These are phyloP conservation scores for Saccharomyces hybrid DNA, from an alignment of 1,139 yeast species.

Conservation along the genomic window DNA sequence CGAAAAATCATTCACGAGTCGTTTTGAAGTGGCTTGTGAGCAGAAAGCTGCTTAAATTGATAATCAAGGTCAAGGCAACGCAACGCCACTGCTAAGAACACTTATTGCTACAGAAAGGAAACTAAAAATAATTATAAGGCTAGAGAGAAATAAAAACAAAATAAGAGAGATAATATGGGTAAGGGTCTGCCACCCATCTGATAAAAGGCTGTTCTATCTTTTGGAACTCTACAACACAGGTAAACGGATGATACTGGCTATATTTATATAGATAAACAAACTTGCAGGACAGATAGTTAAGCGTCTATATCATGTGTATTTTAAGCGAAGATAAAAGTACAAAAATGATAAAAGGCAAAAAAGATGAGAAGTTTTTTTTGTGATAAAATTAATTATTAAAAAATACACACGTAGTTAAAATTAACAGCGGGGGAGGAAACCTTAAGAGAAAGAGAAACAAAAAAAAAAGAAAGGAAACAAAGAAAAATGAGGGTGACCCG, in stretches of 20 bases:
- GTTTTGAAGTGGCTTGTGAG: neutral
- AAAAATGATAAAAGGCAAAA: neutral
- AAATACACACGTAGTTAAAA: neutral
- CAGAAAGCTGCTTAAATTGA: neutral
- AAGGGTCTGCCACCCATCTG: neutral
- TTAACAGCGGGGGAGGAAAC: neutral
- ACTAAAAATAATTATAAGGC: neutral
- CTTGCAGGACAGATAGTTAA: neutral
- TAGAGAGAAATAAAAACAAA: neutral
- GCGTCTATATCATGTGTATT: neutral
- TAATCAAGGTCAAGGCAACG: neutral
- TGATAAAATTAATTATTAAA: neutral
- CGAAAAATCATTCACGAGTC: neutral
- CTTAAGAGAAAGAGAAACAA: conserved; percentile 4
- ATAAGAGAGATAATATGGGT: neutral
- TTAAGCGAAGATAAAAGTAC: neutral
- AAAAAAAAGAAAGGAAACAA: conserved; percentile 13
- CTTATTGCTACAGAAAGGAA: neutral
- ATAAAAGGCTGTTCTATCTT: neutral
- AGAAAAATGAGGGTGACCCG: conserved; percentile 17
- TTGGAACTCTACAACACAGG: neutral
- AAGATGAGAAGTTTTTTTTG: neutral
- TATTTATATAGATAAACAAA: neutral
- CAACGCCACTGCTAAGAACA: neutral
- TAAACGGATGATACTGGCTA: neutral